These are phyloP conservation scores for Bertia moriformis DNA, from an alignment of 2,329 filamentous ascomycete genomes.

Conservation along the genomic window DNA sequence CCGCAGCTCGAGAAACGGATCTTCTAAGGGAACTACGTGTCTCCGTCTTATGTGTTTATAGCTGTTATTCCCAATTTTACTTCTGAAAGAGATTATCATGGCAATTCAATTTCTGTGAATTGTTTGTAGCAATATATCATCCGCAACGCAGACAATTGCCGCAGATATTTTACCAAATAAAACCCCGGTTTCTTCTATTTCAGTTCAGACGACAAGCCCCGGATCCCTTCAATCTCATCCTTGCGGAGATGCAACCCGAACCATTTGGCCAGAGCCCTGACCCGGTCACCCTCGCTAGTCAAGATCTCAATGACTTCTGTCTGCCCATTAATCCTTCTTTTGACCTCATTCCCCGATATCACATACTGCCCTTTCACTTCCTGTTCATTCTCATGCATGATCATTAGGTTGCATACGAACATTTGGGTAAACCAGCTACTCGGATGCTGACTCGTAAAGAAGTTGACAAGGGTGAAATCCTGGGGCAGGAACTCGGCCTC, in stretches of 20 bases:
- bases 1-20: conserved; percentile 14
- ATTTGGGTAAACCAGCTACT: conserved; percentile 1
- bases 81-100: too few species aligned
- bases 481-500: conserved; percentile 2
- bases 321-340: neutral
- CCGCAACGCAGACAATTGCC: too few species aligned
- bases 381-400: neutral
- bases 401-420: neutral
- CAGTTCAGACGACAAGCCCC: neutral
- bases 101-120: too few species aligned
- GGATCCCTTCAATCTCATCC: neutral
- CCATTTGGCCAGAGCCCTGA: neutral
- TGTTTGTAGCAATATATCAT: too few species aligned
- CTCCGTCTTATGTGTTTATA: conserved; percentile 7
- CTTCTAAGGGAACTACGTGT: conserved; percentile 5
- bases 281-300: neutral
- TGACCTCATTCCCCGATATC: neutral
- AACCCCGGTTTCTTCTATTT: too few species aligned
- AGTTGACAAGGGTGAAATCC: conserved; percentile 1
- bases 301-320: neutral
- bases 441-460: neutral
- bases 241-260: neutral
- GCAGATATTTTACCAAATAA: too few species aligned
- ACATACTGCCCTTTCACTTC: neutral
- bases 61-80: too few species aligned